A percentile compares a stretch with the other conserved stretches of the same genome.
Conservation (phyloP, 768 basidiomycete species). For the Tremella fuciformis region DNA sequence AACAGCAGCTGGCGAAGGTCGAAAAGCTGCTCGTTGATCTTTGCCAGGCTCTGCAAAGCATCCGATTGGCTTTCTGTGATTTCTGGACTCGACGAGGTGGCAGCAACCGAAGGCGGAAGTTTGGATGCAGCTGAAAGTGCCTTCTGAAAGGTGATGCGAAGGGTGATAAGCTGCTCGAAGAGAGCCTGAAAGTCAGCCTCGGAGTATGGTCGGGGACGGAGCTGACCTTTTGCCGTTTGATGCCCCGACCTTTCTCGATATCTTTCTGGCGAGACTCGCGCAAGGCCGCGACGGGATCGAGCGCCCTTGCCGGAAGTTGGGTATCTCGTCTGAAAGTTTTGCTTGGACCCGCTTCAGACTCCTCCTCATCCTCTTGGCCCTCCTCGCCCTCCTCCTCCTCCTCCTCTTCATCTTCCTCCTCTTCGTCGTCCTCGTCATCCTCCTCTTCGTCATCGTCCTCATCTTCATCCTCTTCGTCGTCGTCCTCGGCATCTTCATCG, state of each 20-base stretch:
- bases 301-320: background rate
- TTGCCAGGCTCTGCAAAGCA: conserved; percentile 25
- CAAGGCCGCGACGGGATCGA: conserved; percentile 47
- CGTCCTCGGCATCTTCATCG: conserved; percentile 32
- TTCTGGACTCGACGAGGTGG: conserved; percentile 25
- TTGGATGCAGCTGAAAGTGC: conserved; percentile 63
- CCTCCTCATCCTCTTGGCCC: conserved; percentile 15
- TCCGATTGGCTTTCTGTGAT: conserved; percentile 13
- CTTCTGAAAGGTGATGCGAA: conserved; percentile 90
- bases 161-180: conserved; percentile 83
- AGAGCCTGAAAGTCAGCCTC: conserved; percentile 58
- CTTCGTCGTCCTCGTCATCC: conserved; percentile 39
- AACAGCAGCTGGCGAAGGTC: conserved; percentile 49
- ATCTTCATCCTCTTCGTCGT: conserved; percentile 44
- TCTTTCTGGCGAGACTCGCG: conserved; percentile 45
- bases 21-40: conserved; percentile 43
- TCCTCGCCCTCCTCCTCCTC: conserved; percentile 36
- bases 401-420: conserved; percentile 40
- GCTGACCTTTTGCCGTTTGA: conserved; percentile 77
- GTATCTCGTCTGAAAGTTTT: conserved; percentile 32
- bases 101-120: conserved; percentile 56
- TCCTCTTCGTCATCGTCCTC: conserved; percentile 26
- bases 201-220: background rate
- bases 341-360: too few species aligned
- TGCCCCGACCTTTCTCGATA: conserved; percentile 71